Percentiles rank a stretch among this genome's conserved stretches.
phyloP scores from a whole-genome alignment of 306 rosid genomes.

The Cucurbita pepo region DNA sequence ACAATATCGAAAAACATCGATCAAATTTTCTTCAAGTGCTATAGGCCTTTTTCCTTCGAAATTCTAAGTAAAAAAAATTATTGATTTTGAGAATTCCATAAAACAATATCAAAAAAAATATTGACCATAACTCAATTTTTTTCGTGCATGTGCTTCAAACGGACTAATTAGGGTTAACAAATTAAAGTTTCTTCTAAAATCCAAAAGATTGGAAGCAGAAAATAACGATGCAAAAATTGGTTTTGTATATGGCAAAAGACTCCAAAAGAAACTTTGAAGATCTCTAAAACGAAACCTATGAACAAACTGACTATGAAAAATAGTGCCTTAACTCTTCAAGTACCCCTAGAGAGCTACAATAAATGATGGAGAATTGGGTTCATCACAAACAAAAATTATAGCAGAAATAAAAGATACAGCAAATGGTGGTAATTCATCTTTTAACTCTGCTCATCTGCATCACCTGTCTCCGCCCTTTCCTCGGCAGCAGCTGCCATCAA shows the following conservation, averaged over 20 bases:
- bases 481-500: slow-evolving; percentile 38
- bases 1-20: too few relatives aligned
- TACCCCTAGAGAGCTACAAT: neutral
- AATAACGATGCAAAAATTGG: neutral
- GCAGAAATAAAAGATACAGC: neutral
- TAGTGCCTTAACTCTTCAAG: neutral
- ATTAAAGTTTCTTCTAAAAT: too few relatives aligned
- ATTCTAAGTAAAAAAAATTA: too few relatives aligned
- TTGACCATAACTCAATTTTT: too few relatives aligned
- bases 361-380: neutral
- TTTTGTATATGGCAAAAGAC: neutral
- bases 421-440: neutral
- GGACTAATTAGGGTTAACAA: too few relatives aligned
- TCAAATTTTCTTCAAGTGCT: too few relatives aligned
- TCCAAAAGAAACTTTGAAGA: neutral
- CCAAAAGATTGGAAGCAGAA: neutral
- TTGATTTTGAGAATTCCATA: too few relatives aligned
- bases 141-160: too few relatives aligned
- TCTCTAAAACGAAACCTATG: neutral
- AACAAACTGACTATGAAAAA: neutral
- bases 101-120: too few relatives aligned
- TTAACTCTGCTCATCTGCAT: slow-evolving; percentile 2
- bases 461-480: slow-evolving; percentile 6
- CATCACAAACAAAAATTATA: neutral
- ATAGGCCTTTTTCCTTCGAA: too few relatives aligned